These are phyloP conservation scores for Exophiala xenobiotica DNA, from an alignment of 2,329 filamentous ascomycete species.

Conservation along the genomic window DNA sequence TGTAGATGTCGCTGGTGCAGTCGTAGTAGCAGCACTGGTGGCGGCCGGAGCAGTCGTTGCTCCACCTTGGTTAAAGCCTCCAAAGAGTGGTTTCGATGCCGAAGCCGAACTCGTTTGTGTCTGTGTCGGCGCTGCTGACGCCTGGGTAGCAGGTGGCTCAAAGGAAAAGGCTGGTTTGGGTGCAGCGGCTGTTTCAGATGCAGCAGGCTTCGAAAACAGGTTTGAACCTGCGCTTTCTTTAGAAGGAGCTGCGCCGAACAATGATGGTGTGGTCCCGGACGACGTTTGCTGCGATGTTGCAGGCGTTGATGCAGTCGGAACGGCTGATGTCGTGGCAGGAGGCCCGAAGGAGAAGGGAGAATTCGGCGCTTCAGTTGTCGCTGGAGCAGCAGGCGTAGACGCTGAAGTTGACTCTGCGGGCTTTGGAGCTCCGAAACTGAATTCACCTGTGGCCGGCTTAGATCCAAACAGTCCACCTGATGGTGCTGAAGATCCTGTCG, in stretches of 20 bases:
- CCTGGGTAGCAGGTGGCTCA: conserved; percentile 13
- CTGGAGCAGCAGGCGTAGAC: conserved; percentile 9
- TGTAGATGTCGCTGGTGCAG: conserved; percentile 35
- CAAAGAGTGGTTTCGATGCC: conserved; percentile 28
- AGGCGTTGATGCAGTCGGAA: conserved; percentile 5
- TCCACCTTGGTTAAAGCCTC: conserved; percentile 27
- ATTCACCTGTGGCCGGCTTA: conserved; percentile 15
- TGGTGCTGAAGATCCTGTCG: conserved; percentile 27
- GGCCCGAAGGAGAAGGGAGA: conserved; percentile 16
- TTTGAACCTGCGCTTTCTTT: conserved; percentile 1
- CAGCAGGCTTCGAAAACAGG: conserved; percentile 20
- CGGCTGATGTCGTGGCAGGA: conserved; percentile 7
- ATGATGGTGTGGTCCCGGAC: conserved; percentile 6
- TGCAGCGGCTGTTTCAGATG: conserved; percentile 6
- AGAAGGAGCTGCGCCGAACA: conserved; percentile 15
- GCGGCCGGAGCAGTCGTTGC: conserved; percentile 33
- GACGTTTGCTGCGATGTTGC: conserved; percentile 19
- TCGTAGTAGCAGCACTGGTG: conserved; percentile 30
- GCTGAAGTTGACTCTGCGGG: conserved; percentile 16
- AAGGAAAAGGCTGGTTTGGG: conserved; percentile 19
- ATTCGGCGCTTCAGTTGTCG: conserved; percentile 17
- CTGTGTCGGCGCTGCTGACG: conserved; percentile 13
- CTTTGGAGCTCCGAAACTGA: conserved; percentile 21
- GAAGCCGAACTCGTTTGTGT: conserved; percentile 18
- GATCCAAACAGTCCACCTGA: conserved; percentile 43